These are phyloP conservation scores for Capronia americana DNA, from an alignment of 2,329 filamentous ascomycete species.

Conservation along the genomic window DNA sequence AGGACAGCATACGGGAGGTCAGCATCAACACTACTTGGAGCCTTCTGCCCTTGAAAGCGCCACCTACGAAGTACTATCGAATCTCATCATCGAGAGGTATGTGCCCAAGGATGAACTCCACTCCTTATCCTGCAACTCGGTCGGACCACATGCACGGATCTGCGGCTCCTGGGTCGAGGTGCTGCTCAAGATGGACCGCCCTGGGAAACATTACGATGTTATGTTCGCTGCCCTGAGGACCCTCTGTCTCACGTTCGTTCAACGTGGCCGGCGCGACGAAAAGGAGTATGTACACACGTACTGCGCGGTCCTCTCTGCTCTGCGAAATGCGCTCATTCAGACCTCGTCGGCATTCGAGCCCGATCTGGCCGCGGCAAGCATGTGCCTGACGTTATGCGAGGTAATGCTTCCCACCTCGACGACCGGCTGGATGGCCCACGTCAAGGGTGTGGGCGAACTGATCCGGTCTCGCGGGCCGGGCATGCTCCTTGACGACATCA, in stretches of 20 bases:
- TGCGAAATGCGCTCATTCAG: neutral
- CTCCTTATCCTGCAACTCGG: neutral
- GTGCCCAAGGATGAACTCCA: conserved; percentile 1
- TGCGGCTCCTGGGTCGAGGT: conserved; percentile 8
- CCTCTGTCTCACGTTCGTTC: neutral
- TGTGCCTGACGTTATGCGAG: conserved; percentile 6
- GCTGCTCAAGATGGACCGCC: neutral
- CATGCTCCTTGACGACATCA: neutral
- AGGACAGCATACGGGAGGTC: no score
- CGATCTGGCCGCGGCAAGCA: neutral
- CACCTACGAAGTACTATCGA: neutral
- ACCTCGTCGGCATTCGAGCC: conserved; percentile 1
- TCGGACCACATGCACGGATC: neutral
- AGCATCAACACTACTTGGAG: neutral
- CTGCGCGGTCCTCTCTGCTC: neutral
- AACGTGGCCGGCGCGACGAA: neutral
- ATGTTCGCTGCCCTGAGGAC: neutral
- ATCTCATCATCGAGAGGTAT: conserved; percentile 3
- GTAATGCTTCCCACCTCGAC: neutral
- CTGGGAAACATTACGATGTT: neutral
- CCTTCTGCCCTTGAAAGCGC: neutral
- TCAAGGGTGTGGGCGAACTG: conserved; percentile 8
- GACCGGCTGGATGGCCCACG: conserved; percentile 3
- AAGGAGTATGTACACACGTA: neutral
- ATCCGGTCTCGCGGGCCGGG: neutral